Evolutionary conservation across 2,329 filamentous ascomycete species (phyloP).

Genomic region (Apiospora arundinis): DNA sequence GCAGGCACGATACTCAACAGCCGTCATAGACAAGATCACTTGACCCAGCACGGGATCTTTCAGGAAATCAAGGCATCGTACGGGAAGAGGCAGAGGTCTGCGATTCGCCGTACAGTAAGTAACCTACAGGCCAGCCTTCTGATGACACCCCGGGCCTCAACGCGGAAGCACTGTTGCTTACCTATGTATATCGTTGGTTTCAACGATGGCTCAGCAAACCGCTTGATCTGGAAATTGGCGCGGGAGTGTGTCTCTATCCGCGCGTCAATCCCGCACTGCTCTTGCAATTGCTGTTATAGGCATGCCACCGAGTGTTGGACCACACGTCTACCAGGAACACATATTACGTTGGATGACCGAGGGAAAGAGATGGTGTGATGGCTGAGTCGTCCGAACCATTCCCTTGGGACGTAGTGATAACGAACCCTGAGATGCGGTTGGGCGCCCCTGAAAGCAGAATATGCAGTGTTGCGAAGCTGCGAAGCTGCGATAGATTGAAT

Average conservation of each 20-base stretch:
- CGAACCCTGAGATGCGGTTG: constrained; percentile 3
- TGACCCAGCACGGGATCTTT: not conserved
- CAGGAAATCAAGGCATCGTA: not conserved
- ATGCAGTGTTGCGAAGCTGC: not conserved
- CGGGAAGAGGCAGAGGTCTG: not conserved
- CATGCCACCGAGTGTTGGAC: not conserved
- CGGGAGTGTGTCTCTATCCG: constrained; percentile 18
- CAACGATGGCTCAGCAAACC: not conserved
- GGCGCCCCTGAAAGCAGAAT: not conserved
- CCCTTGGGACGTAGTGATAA: constrained; percentile 8
- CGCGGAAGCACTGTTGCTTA: not conserved
- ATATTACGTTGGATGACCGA: constrained; percentile 10
- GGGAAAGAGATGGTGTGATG: not conserved
- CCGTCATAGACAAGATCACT: constrained; percentile 9
- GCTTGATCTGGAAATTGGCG: not conserved
- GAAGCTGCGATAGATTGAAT: constrained; percentile 5
- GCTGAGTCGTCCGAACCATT: constrained; percentile 2
- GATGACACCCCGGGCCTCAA: not conserved
- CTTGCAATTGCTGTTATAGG: constrained; percentile 8
- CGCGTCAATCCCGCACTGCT: constrained; percentile 30
- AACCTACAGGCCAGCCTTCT: no score
- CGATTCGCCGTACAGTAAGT: not conserved
- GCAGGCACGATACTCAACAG: not conserved
- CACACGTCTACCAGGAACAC: not conserved
- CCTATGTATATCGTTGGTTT: not conserved